These are phyloP conservation scores for Paraleonurus japonicus DNA, from an alignment of 257 asterid genomes.

Conservation along the genomic window DNA sequence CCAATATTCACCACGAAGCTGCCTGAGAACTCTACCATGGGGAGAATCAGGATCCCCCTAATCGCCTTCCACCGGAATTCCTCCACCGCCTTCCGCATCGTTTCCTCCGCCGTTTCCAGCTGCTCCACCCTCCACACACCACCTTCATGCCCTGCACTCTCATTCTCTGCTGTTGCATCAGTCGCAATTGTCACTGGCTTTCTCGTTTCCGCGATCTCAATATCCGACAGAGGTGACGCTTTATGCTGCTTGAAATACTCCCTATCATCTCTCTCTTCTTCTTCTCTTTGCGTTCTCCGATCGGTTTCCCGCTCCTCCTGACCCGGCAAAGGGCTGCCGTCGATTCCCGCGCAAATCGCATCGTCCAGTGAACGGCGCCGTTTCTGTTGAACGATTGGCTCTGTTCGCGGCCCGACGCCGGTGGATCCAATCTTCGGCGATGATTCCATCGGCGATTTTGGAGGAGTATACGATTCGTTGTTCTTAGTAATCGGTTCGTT, in stretches of 20 bases:
- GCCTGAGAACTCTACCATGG: constrained; percentile 70
- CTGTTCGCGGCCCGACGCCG: constrained; percentile 42
- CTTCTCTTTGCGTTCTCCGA: constrained; percentile 26
- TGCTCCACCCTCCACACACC: constrained; percentile 71
- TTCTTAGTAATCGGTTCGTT: constrained; percentile 21
- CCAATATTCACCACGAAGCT: constrained; percentile 72
- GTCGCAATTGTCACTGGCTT: constrained; percentile 62
- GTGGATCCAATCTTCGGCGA: constrained; percentile 40
- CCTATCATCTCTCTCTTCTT: constrained; percentile 44
- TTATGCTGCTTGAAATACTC: constrained; percentile 58
- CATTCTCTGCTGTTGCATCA: constrained; percentile 37
- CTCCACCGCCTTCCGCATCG: constrained; percentile 61
- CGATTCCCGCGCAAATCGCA: constrained; percentile 36
- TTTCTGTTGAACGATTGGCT: constrained; percentile 53
- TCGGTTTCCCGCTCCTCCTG: constrained; percentile 28
- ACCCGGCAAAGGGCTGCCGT: constrained; percentile 65
- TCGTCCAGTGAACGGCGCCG: constrained; percentile 28
- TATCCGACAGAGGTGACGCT: constrained; percentile 75
- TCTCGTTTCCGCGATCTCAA: constrained; percentile 62
- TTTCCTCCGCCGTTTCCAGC: constrained; percentile 73
- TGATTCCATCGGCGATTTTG: constrained; percentile 39
- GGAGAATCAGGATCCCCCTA: constrained; percentile 87
- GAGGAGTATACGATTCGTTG: constrained; percentile 35
- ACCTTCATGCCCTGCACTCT: constrained; percentile 19
- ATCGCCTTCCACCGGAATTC: constrained; percentile 47